Conservation (phyloP, 371 early-diverging fungal species). For the Syncephalastrum racemosum region DNA sequence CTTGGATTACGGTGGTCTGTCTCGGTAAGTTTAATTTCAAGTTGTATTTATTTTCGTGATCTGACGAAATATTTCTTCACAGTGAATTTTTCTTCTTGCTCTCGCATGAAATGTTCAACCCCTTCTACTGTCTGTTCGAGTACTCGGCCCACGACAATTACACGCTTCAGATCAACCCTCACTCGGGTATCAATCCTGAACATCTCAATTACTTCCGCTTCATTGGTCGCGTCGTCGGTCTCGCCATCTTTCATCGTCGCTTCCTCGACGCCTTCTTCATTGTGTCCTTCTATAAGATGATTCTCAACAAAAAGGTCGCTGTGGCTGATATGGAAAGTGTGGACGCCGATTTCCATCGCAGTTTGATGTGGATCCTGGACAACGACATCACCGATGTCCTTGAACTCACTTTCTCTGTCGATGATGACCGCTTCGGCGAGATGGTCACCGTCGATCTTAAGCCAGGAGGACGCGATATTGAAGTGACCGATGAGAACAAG, state of each 20-base stretch:
- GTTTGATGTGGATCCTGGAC: constrained; percentile 93
- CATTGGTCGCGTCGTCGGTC: constrained; percentile 96
- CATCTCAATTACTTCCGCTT: constrained; percentile 98
- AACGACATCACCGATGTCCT: constrained; percentile 88
- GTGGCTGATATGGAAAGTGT: constrained; percentile 95
- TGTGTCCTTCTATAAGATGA: constrained; percentile 95
- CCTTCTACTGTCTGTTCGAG: constrained; percentile 96
- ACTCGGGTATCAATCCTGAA: constrained; percentile 96
- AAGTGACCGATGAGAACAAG: constrained; percentile 97
- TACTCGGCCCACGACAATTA: constrained; percentile 97
- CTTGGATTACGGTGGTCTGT: constrained; percentile 97
- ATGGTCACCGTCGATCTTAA: constrained; percentile 89
- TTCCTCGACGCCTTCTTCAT: constrained; percentile 97
- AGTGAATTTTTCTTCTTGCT: constrained; percentile 96
- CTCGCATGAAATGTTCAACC: constrained; percentile 98
- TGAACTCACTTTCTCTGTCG: constrained; percentile 89
- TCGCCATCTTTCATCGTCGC: constrained; percentile 96
- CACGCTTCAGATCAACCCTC: constrained; percentile 95
- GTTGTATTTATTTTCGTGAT: no score
- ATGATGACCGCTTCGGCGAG: constrained; percentile 94
- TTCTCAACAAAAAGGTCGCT: constrained; percentile 84
- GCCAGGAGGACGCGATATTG: constrained; percentile 86
- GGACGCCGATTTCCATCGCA: constrained; percentile 91
- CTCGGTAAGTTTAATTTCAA: no score
- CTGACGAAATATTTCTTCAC: no score